These are phyloP conservation scores for Eimeria mitis DNA, from an alignment of 169 alveolate species.

Conservation along the genomic window DNA sequence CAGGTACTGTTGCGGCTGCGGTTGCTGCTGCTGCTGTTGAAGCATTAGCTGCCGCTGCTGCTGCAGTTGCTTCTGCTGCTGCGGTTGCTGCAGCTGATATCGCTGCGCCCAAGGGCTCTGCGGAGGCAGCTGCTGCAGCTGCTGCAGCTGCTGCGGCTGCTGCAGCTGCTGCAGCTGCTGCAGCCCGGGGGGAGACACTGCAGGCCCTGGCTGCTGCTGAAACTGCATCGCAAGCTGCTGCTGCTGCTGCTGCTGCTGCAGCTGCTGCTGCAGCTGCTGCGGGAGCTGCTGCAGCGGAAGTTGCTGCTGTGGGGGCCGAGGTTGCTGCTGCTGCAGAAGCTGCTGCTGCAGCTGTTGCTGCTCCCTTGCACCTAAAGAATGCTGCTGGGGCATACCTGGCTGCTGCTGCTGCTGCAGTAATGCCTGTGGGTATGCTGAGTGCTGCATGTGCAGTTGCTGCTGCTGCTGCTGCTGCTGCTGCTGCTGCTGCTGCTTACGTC, in stretches of 20 bases:
- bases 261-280: conserved; percentile 13
- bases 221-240: background rate
- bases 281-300: background rate
- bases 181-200: background rate
- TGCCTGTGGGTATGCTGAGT: background rate
- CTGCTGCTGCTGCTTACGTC: conserved; percentile 32
- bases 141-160: background rate
- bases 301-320: background rate
- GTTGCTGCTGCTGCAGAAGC: background rate
- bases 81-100: background rate
- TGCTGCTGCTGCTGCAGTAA: conserved; percentile 21
- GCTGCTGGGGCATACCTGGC: background rate
- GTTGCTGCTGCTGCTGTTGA: background rate
- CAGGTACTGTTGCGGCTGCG: background rate
- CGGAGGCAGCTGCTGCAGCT: background rate
- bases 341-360: no score
- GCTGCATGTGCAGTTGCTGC: background rate
- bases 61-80: conserved; percentile 1
- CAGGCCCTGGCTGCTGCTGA: background rate
- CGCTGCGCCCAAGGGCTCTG: conserved; percentile 6
- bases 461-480: conserved; percentile 36
- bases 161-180: no score
- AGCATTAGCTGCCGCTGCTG: background rate
- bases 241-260: background rate
- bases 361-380: no score